Percentiles rank a stretch among this genome's conserved stretches.
Evolutionary conservation across 345 rosid species (phyloP).

Genomic region (Raphanus raphanistrum): DNA sequence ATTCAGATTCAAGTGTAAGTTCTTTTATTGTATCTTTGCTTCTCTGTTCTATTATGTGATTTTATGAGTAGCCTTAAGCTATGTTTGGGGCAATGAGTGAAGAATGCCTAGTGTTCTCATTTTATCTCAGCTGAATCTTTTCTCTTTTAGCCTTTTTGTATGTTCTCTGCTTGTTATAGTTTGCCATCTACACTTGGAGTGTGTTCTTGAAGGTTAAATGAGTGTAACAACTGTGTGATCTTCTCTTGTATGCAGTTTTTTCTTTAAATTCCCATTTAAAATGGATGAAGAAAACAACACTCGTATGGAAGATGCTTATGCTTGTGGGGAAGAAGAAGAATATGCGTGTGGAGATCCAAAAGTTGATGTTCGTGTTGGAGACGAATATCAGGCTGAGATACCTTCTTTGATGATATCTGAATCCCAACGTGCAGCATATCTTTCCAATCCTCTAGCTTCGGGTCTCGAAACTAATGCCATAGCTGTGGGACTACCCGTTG

Average conservation of each 20-base stretch:
- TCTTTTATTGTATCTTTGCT: too few species aligned
- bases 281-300: slow-evolving; percentile 29
- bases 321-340: slow-evolving; percentile 33
- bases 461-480: slow-evolving; percentile 31
- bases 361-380: slow-evolving; percentile 53
- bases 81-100: too few species aligned
- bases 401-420: slow-evolving; percentile 50
- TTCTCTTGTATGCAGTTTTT: slow-evolving; percentile 2
- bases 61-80: too few species aligned
- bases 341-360: slow-evolving; percentile 48
- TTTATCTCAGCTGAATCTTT: too few species aligned
- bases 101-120: too few species aligned
- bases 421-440: slow-evolving; percentile 36
- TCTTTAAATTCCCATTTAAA: not conserved
- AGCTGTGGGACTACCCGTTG: slow-evolving; percentile 48
- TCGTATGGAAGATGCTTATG: slow-evolving; percentile 29
- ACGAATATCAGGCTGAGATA: slow-evolving; percentile 59
- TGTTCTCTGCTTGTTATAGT: too few species aligned
- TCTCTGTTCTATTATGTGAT: too few species aligned
- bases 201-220: too few species aligned
- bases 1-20: too few species aligned
- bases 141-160: too few species aligned
- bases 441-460: slow-evolving; percentile 37
- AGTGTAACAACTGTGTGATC: too few species aligned
- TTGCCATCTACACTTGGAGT: too few species aligned